Evolutionary conservation across 2,329 filamentous ascomycete species (phyloP).

Genomic region (Phaeosphaeriaceae sp.): DNA sequence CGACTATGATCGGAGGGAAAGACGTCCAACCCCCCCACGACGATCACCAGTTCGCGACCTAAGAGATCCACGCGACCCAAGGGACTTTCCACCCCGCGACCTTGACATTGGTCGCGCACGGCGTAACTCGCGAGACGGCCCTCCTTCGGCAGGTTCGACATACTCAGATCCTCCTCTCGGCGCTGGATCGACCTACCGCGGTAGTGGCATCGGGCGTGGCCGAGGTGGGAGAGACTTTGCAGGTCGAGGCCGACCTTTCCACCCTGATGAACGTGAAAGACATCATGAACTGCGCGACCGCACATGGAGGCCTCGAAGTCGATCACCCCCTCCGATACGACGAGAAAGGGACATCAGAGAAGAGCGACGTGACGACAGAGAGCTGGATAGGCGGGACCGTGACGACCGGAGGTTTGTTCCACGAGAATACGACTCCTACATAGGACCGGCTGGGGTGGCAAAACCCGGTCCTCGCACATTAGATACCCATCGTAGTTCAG

Average conservation of each 20-base stretch:
- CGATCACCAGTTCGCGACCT: constrained; percentile 66
- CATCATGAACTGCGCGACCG: constrained; percentile 52
- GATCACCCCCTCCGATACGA: constrained; percentile 62
- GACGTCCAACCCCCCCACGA: constrained; percentile 67
- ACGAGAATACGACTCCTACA: constrained; percentile 54
- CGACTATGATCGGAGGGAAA: constrained; percentile 61
- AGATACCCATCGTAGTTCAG: constrained; percentile 41
- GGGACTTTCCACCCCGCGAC: constrained; percentile 65
- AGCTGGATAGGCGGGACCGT: constrained; percentile 48
- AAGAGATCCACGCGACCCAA: constrained; percentile 67
- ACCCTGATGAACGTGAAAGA: constrained; percentile 56
- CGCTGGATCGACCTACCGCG: constrained; percentile 57
- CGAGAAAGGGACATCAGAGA: constrained; percentile 57
- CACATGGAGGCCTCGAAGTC: constrained; percentile 67
- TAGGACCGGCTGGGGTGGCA: constrained; percentile 39
- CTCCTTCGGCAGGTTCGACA: constrained; percentile 72
- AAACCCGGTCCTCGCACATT: constrained; percentile 37
- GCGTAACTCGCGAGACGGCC: constrained; percentile 74
- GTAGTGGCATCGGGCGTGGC: constrained; percentile 59
- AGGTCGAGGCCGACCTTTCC: constrained; percentile 55
- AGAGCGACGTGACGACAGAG: constrained; percentile 48
- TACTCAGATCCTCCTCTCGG: constrained; percentile 69
- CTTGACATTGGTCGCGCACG: constrained; percentile 71
- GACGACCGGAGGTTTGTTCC: constrained; percentile 53
- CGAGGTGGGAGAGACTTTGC: constrained; percentile 56